These are phyloP conservation scores for Zymoseptoria pseudotritici DNA, from an alignment of 2,329 filamentous ascomycete genomes.

Conservation along the genomic window DNA sequence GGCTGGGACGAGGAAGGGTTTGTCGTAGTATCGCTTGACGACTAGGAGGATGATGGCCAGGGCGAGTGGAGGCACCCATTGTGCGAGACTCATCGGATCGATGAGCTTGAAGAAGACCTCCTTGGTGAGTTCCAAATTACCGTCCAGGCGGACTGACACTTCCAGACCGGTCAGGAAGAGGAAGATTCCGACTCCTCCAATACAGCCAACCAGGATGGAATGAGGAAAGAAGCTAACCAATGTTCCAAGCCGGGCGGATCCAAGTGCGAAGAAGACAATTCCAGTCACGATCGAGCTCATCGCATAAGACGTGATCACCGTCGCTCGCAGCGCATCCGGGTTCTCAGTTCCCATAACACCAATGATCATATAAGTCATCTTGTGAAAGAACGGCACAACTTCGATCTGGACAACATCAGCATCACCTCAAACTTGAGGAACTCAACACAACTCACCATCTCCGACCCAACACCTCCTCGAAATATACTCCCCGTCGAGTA, in stretches of 20 bases:
- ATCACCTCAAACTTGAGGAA: conserved; percentile 30
- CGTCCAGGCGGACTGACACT: conserved; percentile 81
- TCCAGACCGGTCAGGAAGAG: conserved; percentile 85
- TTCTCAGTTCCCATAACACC: conserved; percentile 69
- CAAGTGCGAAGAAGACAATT: conserved; percentile 84
- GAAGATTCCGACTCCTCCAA: conserved; percentile 95
- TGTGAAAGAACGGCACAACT: conserved; percentile 97
- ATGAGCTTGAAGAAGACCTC: conserved; percentile 70
- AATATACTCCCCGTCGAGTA: conserved; percentile 88
- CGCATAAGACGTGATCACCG: conserved; percentile 85
- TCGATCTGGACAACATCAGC: conserved; percentile 53
- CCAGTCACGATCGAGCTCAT: conserved; percentile 88
- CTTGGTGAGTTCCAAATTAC: conserved; percentile 73
- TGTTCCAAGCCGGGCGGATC: conserved; percentile 77
- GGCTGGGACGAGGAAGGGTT: conserved; percentile 75
- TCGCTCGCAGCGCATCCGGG: conserved; percentile 80
- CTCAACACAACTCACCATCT: conserved; percentile 57
- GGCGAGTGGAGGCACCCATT: conserved; percentile 75
- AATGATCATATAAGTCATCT: conserved; percentile 89
- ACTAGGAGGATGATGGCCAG: conserved; percentile 71
- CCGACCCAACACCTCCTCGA: conserved; percentile 83
- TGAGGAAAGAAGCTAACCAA: conserved; percentile 95
- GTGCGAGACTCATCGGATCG: conserved; percentile 62
- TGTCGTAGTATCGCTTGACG: conserved; percentile 67
- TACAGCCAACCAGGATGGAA: conserved; percentile 93